A percentile compares a stretch with the other conserved stretches of the same genome.
Conservation (phyloP, 805 yeast species). For the Sugiyamaella marilandica region DNA sequence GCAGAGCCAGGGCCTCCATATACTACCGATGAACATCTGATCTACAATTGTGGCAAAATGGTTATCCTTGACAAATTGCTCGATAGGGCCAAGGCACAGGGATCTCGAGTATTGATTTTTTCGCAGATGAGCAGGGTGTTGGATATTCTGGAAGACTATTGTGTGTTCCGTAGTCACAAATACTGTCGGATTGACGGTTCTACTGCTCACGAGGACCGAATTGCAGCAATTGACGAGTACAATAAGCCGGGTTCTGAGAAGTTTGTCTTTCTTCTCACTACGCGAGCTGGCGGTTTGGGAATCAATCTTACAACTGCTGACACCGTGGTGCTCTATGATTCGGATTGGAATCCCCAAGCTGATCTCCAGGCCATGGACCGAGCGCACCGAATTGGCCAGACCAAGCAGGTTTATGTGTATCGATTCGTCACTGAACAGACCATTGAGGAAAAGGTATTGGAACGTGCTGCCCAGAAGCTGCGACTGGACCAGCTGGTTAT, state of each 20-base stretch:
- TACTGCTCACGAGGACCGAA: conserved; percentile 88
- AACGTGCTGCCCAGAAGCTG: conserved; percentile 91
- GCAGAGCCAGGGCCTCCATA: conserved; percentile 99
- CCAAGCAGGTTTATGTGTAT: conserved; percentile 88
- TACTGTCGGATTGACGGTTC: conserved; percentile 94
- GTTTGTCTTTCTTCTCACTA: conserved; percentile 79
- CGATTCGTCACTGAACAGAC: conserved; percentile 94
- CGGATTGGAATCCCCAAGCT: conserved; percentile 98
- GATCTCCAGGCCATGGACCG: conserved; percentile 98
- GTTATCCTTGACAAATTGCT: conserved; percentile 78
- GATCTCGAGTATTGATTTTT: conserved; percentile 86
- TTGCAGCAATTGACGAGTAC: conserved; percentile 87
- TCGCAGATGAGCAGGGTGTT: conserved; percentile 90
- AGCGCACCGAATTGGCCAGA: conserved; percentile 96
- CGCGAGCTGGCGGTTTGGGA: conserved; percentile 97
- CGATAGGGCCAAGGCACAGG: conserved; percentile 63
- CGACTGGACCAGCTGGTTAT: conserved; percentile 91
- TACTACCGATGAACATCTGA: conserved; percentile 91
- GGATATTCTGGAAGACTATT: conserved; percentile 90
- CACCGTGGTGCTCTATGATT: conserved; percentile 79
- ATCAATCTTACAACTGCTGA: conserved; percentile 91
- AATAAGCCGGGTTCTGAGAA: conserved; percentile 77
- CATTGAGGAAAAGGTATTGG: conserved; percentile 92
- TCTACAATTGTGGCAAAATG: conserved; percentile 89
- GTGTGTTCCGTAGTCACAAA: conserved; percentile 73